These are phyloP conservation scores for Sextonia rubra DNA, from an alignment of 164 flowering plant species.

Conservation along the genomic window DNA sequence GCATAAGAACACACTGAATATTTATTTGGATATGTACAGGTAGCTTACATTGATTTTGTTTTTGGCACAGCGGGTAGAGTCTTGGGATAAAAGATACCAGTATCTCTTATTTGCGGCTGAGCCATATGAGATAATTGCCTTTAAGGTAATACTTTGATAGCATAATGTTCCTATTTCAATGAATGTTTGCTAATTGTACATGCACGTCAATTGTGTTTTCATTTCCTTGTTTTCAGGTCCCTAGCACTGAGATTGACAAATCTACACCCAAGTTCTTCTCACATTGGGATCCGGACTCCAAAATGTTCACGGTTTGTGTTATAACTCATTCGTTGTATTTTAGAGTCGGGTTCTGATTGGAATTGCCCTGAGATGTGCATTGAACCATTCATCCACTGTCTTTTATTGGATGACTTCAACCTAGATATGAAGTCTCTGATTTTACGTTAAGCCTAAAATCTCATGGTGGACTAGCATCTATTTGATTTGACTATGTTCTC, in stretches of 20 bases:
- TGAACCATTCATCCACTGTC: background rate
- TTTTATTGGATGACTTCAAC: too few relatives aligned
- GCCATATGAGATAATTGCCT: constrained; percentile 91
- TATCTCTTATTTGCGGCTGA: constrained; percentile 96
- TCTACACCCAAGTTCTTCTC: constrained; percentile 96
- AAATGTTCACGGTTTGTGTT: constrained; percentile 86
- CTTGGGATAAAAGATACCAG: constrained; percentile 81
- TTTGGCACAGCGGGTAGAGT: constrained; percentile 71
- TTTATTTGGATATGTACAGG: background rate
- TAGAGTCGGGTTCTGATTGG: background rate
- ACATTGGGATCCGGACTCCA: constrained; percentile 98
- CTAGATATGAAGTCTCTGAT: too few relatives aligned
- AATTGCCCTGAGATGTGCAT: background rate
- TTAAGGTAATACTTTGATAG: constrained; percentile 52
- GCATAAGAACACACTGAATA: too few relatives aligned
- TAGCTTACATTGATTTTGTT: background rate
- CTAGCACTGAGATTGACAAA: constrained; percentile 97
- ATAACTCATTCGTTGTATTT: background rate
- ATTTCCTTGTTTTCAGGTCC: constrained; percentile 54
- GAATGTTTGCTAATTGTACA: background rate
- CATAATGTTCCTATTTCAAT: constrained; percentile 1
- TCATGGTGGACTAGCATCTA: background rate
- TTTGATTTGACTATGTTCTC: too few relatives aligned
- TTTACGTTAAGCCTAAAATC: too few relatives aligned
- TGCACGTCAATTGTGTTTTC: background rate